Evolutionary conservation across 1,139 yeast genomes (phyloP), one percentile per base, ranked within the genome.

Genomic region (Wickerhamomyces sp.): DNA sequence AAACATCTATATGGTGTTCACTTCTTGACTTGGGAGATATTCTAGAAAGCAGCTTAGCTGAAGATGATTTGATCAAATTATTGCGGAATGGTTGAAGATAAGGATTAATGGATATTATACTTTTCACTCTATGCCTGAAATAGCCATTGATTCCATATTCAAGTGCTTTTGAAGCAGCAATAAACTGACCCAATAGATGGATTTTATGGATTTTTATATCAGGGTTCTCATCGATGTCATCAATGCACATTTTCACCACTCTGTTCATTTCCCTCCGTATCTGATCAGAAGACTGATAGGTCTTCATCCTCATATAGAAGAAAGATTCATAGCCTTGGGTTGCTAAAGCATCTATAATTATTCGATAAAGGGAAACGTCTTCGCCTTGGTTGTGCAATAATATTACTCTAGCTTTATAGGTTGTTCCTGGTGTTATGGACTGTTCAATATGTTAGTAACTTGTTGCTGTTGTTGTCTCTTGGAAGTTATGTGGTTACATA

Each of bases 61-160:
- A 16, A 10, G 16, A 25, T 5, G 6, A 39, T 10, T 4, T 29
- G 18, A 16, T 7, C 3, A 37, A 35, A 5, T 36, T 16, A 24
- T 20, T 32, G 7, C 31, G 35, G 3, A 31, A 34, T 1, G 49
- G 42, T 15, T 31, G 30, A 10, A 51, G 36, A 13, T 41, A 38
- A 5, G 55, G 55, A 26, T 49, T 49, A 3, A 48, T 29, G 0
- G 42, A 34, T 13, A 48, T 36, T 5, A 49, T 37, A n/a, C 52
- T 44, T 20, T 37, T 44, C 3, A 51, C 13, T 14, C 47, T 27
- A 37, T 47, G 36, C 8, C 43, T 42, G 33, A 32, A 42, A 9
- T 30, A 24, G 1, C 53, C 52, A 18, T 44, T 37, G 19, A 48
- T 43, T 3, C 53, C 52, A 37, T 48, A 48, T 12, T 28, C 15